Conservation (phyloP, 2,329 filamentous ascomycete genomes). For the Bipolaris gigantea region DNA sequence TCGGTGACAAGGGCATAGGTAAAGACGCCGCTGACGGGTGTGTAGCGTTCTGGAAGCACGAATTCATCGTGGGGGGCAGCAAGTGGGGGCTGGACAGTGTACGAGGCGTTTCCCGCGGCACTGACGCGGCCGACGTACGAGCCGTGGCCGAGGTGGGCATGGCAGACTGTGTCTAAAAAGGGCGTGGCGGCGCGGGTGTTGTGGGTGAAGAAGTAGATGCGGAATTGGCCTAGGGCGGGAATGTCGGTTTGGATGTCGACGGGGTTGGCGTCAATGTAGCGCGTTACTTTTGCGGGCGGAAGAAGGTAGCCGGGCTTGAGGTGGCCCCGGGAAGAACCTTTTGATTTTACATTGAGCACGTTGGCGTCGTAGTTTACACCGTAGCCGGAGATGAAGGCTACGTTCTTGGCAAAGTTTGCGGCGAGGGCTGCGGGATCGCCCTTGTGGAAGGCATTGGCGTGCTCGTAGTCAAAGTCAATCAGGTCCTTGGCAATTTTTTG, state of each 20-base stretch:
- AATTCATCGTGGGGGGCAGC: conserved; percentile 66
- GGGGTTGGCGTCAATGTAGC: conserved; percentile 77
- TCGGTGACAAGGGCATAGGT: conserved; percentile 67
- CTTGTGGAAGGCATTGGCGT: conserved; percentile 57
- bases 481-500: conserved; percentile 50
- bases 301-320: conserved; percentile 53
- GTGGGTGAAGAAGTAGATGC: conserved; percentile 70
- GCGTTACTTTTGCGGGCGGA: conserved; percentile 69
- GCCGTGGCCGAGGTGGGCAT: conserved; percentile 53
- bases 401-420: conserved; percentile 69
- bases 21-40: conserved; percentile 66
- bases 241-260: conserved; percentile 78
- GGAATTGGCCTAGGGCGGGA: conserved; percentile 75
- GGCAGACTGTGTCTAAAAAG: conserved; percentile 64
- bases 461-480: conserved; percentile 52
- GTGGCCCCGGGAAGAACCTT: conserved; percentile 50
- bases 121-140: conserved; percentile 64
- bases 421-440: conserved; percentile 66
- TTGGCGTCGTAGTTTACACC: conserved; percentile 69
- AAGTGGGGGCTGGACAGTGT: conserved; percentile 60
- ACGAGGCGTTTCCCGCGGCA: conserved; percentile 62
- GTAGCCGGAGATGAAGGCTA: conserved; percentile 73
- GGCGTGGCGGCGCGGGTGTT: conserved; percentile 58
- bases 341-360: conserved; percentile 63
- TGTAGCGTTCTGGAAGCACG: conserved; percentile 68